These are phyloP conservation scores for Antrodiella citrinella DNA, from an alignment of 768 basidiomycete species.

Conservation along the genomic window DNA sequence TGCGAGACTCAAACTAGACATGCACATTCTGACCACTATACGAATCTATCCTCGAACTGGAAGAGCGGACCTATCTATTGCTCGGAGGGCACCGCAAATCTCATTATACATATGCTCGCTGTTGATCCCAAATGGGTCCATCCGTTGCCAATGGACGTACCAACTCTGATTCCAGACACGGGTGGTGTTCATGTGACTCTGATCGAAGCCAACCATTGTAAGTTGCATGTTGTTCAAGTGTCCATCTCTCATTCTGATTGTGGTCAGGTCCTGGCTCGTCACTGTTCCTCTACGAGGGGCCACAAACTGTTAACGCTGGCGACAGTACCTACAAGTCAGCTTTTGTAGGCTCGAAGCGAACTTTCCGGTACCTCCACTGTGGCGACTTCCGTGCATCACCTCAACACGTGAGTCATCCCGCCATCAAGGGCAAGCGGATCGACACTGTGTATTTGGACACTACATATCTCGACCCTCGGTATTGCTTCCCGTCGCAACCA, in stretches of 20 bases:
- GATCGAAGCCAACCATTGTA: slow-evolving; percentile 97
- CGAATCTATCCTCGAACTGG: slow-evolving; percentile 85
- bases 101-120: slow-evolving; percentile 85
- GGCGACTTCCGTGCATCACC: slow-evolving; percentile 93
- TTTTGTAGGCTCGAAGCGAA: slow-evolving; percentile 56
- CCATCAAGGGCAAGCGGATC: slow-evolving; percentile 69
- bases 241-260: too few species aligned
- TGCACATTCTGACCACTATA: slow-evolving; percentile 96
- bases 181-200: slow-evolving; percentile 84
- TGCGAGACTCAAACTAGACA: slow-evolving; percentile 48
- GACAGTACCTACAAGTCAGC: slow-evolving; percentile 70
- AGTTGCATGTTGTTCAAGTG: slow-evolving; percentile 12
- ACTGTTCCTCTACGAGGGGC: slow-evolving; percentile 90
- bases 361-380: slow-evolving; percentile 90
- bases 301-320: slow-evolving; percentile 82
- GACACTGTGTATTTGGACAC: slow-evolving; percentile 94
- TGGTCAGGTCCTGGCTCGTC: slow-evolving; percentile 88
- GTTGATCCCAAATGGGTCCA: slow-evolving; percentile 88
- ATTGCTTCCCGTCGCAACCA: slow-evolving; percentile 94
- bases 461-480: slow-evolving; percentile 89
- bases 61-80: slow-evolving; percentile 92
- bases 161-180: slow-evolving; percentile 71
- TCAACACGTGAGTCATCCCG: slow-evolving; percentile 76
- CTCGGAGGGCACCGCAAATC: slow-evolving; percentile 85
- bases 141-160: slow-evolving; percentile 72